Conservation (phyloP, 1,284 basidiomycete species). For the Malassezia vespertilionis region DNA sequence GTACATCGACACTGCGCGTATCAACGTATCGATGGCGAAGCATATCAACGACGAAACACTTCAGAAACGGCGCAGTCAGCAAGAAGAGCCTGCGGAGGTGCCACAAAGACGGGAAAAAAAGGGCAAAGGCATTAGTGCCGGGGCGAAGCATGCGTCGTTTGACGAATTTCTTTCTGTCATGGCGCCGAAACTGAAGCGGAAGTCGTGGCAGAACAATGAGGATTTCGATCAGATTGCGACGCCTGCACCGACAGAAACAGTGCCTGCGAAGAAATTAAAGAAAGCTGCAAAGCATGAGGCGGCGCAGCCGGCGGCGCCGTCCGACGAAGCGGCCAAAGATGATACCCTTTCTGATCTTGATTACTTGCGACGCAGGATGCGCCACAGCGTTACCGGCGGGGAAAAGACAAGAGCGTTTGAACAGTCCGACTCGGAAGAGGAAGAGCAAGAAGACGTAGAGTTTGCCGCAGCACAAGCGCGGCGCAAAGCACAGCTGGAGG, state of each 20-base stretch:
- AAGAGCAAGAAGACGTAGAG: constrained; percentile 20
- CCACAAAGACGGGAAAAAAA: no score
- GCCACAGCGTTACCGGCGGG: constrained; percentile 36
- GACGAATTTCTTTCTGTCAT: constrained; percentile 45
- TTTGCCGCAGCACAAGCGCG: constrained; percentile 12
- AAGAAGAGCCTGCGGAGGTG: background rate
- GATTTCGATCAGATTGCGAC: constrained; percentile 16
- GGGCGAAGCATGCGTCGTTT: constrained; percentile 20
- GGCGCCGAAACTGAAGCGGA: constrained; percentile 39
- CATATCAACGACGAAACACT: constrained; percentile 50
- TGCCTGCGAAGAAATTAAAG: constrained; percentile 20
- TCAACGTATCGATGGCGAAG: constrained; percentile 62
- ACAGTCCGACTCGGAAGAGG: constrained; percentile 38
- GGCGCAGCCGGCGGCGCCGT: constrained; percentile 8
- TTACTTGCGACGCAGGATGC: constrained; percentile 49
- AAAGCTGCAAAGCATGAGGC: constrained; percentile 8
- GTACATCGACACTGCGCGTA: constrained; percentile 55
- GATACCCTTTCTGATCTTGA: constrained; percentile 45
- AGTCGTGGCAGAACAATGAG: constrained; percentile 43
- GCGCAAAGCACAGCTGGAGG: constrained; percentile 21
- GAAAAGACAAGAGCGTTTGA: constrained; percentile 27
- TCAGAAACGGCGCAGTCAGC: constrained; percentile 2
- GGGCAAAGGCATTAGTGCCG: constrained; percentile 9
- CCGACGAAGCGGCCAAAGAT: constrained; percentile 29
- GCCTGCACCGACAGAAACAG: constrained; percentile 11